Evolutionary conservation across 257 asterid species (phyloP), one percentile per base, ranked within the genome.

Genomic region (Primulina tabacum): DNA sequence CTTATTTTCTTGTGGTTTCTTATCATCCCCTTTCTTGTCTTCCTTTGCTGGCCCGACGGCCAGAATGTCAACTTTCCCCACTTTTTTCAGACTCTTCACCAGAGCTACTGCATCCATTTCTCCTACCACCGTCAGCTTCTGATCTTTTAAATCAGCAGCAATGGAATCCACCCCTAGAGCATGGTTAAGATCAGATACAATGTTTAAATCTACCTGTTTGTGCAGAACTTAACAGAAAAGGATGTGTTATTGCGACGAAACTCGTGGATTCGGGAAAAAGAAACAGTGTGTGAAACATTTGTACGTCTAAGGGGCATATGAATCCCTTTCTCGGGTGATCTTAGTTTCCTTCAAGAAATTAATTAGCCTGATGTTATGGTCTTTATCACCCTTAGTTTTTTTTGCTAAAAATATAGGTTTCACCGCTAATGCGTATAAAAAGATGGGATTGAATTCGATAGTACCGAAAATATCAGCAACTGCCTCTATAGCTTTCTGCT

Each of bases 401-500:
- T 43, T 43, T 12, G 17, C 53, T 43, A 43, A 12, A 12, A 14
- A 43, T 14, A 12, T 43, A 4, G 2, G n/a, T 43, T 38, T 38
- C 53, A 14, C 4, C 5, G 4, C n/a, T 11, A 43, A 9, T 10
- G 16, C 12, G 50, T 9, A 3, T 10, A 10, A 38, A 38, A 40
- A 40, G 16, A 10, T 40, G 17, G 50, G 50, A 40, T 40, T 16
- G 17, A 11, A 40, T 40, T 43, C n/a, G 43, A 12, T 43, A 17
- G 20, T 82, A 90, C 97, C 96, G 1, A 71, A 26, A 57, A 90
- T 77, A 78, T 90, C 94, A 18, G 97, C 96, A 40, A 92, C 96
- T 16, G 96, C 97, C 82, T 88, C 96, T 0, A 88, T 82, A 68
- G 96, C 92, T 74, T 82, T 90, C 82, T 90, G 88, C 85, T 85